These are phyloP conservation scores for Lathyrus tuberosus DNA, from an alignment of 306 rosid genomes.

Conservation along the genomic window DNA sequence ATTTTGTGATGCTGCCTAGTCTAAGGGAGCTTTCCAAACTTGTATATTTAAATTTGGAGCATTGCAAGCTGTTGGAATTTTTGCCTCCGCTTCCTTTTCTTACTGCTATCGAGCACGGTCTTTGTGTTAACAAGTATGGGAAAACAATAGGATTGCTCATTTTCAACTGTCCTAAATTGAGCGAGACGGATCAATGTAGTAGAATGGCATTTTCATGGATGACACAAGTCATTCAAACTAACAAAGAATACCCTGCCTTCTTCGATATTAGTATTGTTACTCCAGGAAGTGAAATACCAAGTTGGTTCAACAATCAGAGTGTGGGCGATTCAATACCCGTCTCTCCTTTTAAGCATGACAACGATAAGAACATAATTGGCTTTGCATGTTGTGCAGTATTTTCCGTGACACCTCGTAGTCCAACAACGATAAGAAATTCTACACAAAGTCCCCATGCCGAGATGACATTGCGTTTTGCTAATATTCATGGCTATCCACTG, in stretches of 20 bases:
- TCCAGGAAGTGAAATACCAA: constrained; percentile 20
- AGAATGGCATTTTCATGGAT: constrained; percentile 6
- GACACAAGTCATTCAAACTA: neutral
- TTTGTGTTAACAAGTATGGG: neutral
- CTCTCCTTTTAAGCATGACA: neutral
- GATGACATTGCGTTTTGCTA: neutral
- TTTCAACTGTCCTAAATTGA: constrained; percentile 12
- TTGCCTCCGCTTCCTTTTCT: constrained; percentile 2
- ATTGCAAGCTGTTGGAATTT: neutral
- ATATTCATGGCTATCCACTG: too few relatives aligned
- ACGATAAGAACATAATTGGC: neutral
- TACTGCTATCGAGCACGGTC: neutral
- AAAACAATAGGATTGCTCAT: neutral
- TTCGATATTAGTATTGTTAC: neutral
- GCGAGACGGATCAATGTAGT: neutral
- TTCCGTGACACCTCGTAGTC: neutral
- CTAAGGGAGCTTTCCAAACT: neutral
- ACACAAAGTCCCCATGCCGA: too few relatives aligned
- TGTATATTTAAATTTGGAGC: neutral
- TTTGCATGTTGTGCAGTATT: constrained; percentile 1
- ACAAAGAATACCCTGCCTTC: neutral
- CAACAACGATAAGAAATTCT: neutral
- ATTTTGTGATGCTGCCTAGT: neutral
- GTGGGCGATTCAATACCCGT: neutral
- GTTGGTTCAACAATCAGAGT: constrained; percentile 6